These are phyloP conservation scores for Wallacemonas sp. DNA, from an alignment of 208 protist genomes.

Conservation along the genomic window DNA sequence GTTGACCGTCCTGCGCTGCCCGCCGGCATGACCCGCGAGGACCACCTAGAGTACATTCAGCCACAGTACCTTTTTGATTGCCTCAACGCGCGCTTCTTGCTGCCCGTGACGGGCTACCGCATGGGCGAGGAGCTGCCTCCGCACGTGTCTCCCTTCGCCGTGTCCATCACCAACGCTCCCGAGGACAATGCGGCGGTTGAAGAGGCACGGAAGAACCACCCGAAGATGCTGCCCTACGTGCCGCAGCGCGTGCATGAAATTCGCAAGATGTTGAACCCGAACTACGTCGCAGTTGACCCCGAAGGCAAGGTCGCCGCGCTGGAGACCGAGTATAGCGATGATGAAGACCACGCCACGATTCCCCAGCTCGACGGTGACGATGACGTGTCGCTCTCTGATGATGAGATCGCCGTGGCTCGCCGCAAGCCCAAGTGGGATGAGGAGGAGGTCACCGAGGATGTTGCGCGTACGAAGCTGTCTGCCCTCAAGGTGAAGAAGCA, in stretches of 20 bases:
- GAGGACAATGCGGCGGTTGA: constrained; percentile 82
- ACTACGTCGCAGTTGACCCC: constrained; percentile 71
- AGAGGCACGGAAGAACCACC: constrained; percentile 79
- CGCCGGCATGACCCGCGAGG: constrained; percentile 46
- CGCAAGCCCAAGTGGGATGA: constrained; percentile 64
- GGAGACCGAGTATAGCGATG: constrained; percentile 67
- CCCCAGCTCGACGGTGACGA: constrained; percentile 74
- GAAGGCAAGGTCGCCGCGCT: constrained; percentile 71
- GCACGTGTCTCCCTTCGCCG: constrained; percentile 92
- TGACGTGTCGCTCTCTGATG: constrained; percentile 85
- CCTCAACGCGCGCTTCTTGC: constrained; percentile 89
- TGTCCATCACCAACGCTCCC: constrained; percentile 79
- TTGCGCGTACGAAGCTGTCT: constrained; percentile 70
- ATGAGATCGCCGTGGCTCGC: constrained; percentile 65
- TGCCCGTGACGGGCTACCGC: constrained; percentile 86
- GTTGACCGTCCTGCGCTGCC: constrained; percentile 81
- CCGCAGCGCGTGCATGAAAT: constrained; percentile 88
- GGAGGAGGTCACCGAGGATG: constrained; percentile 83
- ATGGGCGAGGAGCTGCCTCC: constrained; percentile 89
- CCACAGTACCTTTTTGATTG: constrained; percentile 97
- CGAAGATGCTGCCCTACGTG: constrained; percentile 78
- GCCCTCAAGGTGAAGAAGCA: constrained; percentile 90
- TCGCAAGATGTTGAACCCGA: constrained; percentile 73
- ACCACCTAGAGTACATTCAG: constrained; percentile 92
- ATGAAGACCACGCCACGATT: constrained; percentile 57